Percentiles rank a stretch among this genome's conserved stretches.
phyloP scores from a whole-genome alignment of 306 rosid genomes.

The Echinosophora koreensis region DNA sequence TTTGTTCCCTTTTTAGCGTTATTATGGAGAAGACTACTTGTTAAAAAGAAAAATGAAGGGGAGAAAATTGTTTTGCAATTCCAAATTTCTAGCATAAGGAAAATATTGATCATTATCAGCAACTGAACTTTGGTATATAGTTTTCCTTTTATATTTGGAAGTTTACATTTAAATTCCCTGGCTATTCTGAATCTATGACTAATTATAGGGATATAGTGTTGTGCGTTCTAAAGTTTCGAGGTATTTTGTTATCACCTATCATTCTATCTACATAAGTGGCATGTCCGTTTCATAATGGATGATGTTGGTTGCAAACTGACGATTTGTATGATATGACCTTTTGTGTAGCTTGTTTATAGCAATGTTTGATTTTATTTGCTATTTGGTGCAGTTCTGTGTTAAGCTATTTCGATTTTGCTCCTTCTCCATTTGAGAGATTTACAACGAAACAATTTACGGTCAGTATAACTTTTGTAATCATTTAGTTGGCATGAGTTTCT shows the following conservation, averaged over 20 bases:
- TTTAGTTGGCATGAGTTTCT: neutral
- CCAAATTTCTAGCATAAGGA: neutral
- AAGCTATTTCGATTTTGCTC: slow-evolving; percentile 78
- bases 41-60: neutral
- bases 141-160: neutral
- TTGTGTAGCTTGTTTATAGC: slow-evolving; percentile 5
- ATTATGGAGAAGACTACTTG: slow-evolving; percentile 4
- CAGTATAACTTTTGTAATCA: slow-evolving; percentile 26
- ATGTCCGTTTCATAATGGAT: slow-evolving; percentile 14
- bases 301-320: neutral
- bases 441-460: slow-evolving; percentile 57
- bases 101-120: slow-evolving; percentile 21
- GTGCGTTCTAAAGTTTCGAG: slow-evolving; percentile 1
- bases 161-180: neutral
- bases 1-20: neutral
- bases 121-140: neutral
- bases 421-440: slow-evolving; percentile 83
- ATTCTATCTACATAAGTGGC: neutral
- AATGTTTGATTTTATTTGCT: slow-evolving; percentile 34
- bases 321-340: neutral
- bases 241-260: neutral
- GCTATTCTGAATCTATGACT: slow-evolving; percentile 1
- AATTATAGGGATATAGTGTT: neutral
- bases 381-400: slow-evolving; percentile 67
- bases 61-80: neutral